Conservation (phyloP, 768 basidiomycete species). For the Megacollybia marginata region DNA sequence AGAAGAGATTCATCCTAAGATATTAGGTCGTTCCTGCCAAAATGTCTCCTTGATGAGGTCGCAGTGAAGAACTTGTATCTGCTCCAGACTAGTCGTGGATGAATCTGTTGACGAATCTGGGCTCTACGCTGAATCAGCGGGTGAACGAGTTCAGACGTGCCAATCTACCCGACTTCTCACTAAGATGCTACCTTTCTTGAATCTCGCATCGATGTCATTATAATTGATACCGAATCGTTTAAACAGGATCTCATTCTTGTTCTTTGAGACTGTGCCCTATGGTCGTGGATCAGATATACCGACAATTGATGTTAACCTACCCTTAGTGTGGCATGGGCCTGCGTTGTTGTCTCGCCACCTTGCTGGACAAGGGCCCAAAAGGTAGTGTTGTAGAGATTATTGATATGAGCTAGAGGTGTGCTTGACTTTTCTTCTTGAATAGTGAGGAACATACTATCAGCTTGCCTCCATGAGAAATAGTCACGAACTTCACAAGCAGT, state of each 20-base stretch:
- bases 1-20: constrained; percentile 25
- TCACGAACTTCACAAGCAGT: constrained; percentile 65
- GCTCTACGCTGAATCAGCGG: constrained; percentile 2
- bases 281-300: not conserved
- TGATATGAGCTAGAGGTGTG: constrained; percentile 75
- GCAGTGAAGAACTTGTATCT: constrained; percentile 45
- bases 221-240: constrained; percentile 83
- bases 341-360: constrained; percentile 66
- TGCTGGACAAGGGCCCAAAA: constrained; percentile 93
- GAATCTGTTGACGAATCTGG: no score
- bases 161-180: constrained; percentile 54
- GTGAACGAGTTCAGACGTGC: not conserved
- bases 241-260: constrained; percentile 91
- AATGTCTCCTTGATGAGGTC: constrained; percentile 81
- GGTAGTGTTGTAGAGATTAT: constrained; percentile 92
- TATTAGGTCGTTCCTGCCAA: constrained; percentile 56
- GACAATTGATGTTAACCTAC: constrained; percentile 32
- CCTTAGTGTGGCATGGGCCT: constrained; percentile 76
- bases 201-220: constrained; percentile 63
- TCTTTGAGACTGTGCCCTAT: constrained; percentile 82
- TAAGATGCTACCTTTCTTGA: constrained; percentile 79
- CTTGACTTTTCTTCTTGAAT: not conserved
- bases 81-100: constrained; percentile 1
- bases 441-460: constrained; percentile 64
- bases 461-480: constrained; percentile 95